Conservation (phyloP, 441 rosid genomes). For the Omphalea diandra region DNA sequence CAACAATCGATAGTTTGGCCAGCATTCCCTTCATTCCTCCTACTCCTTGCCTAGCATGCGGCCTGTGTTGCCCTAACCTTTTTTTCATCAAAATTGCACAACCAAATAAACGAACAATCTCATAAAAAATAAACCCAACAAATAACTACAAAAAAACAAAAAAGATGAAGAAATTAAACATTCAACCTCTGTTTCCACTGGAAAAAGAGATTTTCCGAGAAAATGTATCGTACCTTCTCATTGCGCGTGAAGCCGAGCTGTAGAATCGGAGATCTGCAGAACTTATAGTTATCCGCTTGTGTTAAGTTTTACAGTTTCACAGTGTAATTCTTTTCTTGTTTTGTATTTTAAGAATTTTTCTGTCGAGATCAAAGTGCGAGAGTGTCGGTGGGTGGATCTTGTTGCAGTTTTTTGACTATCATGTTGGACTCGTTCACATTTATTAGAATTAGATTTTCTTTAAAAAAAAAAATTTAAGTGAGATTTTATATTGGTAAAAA, state of each 20-base stretch:
- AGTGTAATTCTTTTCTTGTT: too few species aligned
- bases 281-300: neutral
- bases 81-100: neutral
- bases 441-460: too few species aligned
- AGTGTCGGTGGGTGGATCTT: too few species aligned
- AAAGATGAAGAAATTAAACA: neutral
- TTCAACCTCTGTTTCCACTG: neutral
- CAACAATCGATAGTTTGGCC: constrained; percentile 59
- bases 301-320: too few species aligned
- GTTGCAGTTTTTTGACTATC: too few species aligned
- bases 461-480: too few species aligned
- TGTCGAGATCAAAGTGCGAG: too few species aligned
- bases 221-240: constrained; percentile 19
- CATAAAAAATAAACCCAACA: neutral
- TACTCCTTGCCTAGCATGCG: constrained; percentile 53
- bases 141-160: neutral
- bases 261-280: neutral
- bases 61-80: constrained; percentile 71
- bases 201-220: constrained; percentile 5
- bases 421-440: too few species aligned
- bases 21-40: constrained; percentile 54
- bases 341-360: too few species aligned
- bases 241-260: neutral
- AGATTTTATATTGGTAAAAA: too few species aligned
- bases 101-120: neutral